Conservation (phyloP, 2,329 filamentous ascomycete genomes). For the Ophioceras dolichostomum region DNA sequence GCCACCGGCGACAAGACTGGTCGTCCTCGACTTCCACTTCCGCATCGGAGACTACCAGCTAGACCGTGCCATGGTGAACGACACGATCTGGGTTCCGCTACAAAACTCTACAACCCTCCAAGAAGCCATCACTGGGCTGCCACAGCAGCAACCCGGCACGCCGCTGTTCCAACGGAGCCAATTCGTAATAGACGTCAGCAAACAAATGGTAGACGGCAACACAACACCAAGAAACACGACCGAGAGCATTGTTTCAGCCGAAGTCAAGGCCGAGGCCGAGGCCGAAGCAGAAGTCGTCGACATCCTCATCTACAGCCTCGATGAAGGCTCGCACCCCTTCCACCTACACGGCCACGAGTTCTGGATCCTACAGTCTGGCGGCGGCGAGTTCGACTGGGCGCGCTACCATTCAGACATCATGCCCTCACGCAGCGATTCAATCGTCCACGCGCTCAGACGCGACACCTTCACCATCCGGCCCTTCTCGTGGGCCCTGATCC, state of each 20-base stretch:
- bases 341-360: slow-evolving; percentile 43
- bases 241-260: slow-evolving; percentile 1
- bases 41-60: slow-evolving; percentile 6
- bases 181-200: no score
- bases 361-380: slow-evolving; percentile 5
- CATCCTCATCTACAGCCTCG: slow-evolving; percentile 26
- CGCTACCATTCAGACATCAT: slow-evolving; percentile 4
- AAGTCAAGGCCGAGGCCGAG: slow-evolving; percentile 28
- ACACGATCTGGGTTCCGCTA: slow-evolving; percentile 6
- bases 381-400: slow-evolving; percentile 5
- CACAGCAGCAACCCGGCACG: no score
- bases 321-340: slow-evolving; percentile 29
- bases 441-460: not conserved
- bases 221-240: no score
- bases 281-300: slow-evolving; percentile 31
- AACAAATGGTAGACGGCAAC: no score
- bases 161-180: not conserved
- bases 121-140: slow-evolving; percentile 2
- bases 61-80: slow-evolving; percentile 5
- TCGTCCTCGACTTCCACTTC: slow-evolving; percentile 6
- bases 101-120: slow-evolving; percentile 5
- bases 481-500: slow-evolving; percentile 20
- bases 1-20: slow-evolving; percentile 4
- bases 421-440: not conserved
- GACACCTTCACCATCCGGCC: slow-evolving; percentile 3